phyloP scores from a whole-genome alignment of 306 rosid species.

The Fagus sylvatica region DNA sequence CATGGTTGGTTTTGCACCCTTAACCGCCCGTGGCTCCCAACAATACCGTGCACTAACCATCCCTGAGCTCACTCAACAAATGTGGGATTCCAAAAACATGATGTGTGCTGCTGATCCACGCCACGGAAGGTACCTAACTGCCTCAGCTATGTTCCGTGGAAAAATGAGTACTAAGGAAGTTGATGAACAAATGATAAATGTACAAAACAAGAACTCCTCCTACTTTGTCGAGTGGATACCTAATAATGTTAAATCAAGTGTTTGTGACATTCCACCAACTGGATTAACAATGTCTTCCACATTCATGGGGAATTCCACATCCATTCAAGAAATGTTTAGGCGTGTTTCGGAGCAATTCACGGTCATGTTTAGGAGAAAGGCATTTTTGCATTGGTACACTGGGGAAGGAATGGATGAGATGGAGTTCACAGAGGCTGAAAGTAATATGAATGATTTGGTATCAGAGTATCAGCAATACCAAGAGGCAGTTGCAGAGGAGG shows the following conservation, averaged over 20 bases:
- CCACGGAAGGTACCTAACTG: conserved; percentile 81
- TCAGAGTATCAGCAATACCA: conserved; percentile 91
- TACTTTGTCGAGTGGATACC: conserved; percentile 92
- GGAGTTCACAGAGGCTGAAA: conserved; percentile 89
- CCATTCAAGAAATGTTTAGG: conserved; percentile 89
- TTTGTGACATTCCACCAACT: conserved; percentile 81
- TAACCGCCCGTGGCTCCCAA: conserved; percentile 78
- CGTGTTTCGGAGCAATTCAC: conserved; percentile 90
- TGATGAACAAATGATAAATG: conserved; percentile 79
- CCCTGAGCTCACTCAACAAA: conserved; percentile 89
- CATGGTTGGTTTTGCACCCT: conserved; percentile 89
- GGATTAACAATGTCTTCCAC: conserved; percentile 83
- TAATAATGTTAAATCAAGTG: conserved; percentile 86
- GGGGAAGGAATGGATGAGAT: conserved; percentile 94
- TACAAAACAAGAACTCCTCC: conserved; percentile 87
- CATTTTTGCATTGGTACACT: conserved; percentile 90
- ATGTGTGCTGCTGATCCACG: conserved; percentile 93
- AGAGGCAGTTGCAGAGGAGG: conserved; percentile 57
- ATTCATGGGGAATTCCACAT: conserved; percentile 85
- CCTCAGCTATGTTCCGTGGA: conserved; percentile 87
- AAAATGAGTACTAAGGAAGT: conserved; percentile 94
- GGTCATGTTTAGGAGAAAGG: conserved; percentile 86
- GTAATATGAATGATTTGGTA: conserved; percentile 89
- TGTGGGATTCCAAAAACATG: conserved; percentile 90
- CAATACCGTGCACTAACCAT: conserved; percentile 73